These are phyloP conservation scores for Bretziella fagacearum DNA, from an alignment of 2,329 filamentous ascomycete species.

Conservation along the genomic window DNA sequence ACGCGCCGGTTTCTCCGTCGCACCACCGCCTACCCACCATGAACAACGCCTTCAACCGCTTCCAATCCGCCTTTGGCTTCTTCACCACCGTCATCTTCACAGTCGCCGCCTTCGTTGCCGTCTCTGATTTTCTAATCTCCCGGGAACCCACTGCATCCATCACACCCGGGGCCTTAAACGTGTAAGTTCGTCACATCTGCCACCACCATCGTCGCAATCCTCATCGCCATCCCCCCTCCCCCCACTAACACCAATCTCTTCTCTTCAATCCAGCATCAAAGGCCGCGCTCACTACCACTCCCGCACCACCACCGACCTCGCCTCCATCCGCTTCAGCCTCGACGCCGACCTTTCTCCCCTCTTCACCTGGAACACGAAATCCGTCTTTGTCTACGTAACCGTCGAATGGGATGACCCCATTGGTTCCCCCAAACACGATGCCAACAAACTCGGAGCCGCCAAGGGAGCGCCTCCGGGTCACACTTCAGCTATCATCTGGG, in stretches of 20 bases:
- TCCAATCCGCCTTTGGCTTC: conserved; percentile 92
- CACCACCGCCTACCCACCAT: too few relatives aligned
- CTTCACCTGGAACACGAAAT: conserved; percentile 99
- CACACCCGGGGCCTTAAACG: conserved; percentile 60
- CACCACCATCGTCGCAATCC: too few relatives aligned
- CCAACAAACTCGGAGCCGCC: conserved; percentile 14
- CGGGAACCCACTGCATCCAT: conserved; percentile 48
- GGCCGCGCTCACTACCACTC: conserved; percentile 95
- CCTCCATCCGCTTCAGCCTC: conserved; percentile 81
- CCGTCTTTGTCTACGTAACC: conserved; percentile 90
- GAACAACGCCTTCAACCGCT: conserved; percentile 71
- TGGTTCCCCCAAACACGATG: not conserved
- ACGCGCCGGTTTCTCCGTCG: not conserved
- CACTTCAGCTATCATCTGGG: conserved; percentile 77
- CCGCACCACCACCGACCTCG: conserved; percentile 85
- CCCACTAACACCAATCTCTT: not conserved
- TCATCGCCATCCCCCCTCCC: too few relatives aligned
- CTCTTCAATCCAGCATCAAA: conserved; percentile 56
- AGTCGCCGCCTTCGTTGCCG: conserved; percentile 62
- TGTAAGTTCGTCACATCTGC: conserved; percentile 40
- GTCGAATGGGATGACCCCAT: conserved; percentile 44
- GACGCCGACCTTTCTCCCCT: conserved; percentile 80
- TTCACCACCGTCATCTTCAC: conserved; percentile 87
- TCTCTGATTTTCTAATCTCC: conserved; percentile 55
- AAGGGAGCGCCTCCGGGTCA: conserved; percentile 19